phyloP scores from a whole-genome alignment of 140 eudicot species.

The Flaveria floridana region DNA sequence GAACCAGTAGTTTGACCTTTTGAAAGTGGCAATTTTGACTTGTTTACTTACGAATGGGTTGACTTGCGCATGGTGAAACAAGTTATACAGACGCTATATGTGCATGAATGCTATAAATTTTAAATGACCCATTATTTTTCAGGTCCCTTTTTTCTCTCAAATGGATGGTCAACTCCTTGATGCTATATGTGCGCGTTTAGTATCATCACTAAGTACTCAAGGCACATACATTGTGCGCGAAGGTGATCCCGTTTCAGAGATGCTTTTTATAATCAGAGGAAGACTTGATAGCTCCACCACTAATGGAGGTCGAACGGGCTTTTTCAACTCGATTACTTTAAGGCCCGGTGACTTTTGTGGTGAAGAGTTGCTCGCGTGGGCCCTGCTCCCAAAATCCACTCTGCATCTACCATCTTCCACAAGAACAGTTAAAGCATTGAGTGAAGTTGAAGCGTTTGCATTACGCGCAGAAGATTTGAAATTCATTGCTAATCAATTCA shows the following conservation, averaged over 20 bases:
- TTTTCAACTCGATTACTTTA: constrained; percentile 72
- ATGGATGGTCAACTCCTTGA: constrained; percentile 85
- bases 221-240: constrained; percentile 84
- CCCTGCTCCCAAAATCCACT: constrained; percentile 60
- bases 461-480: constrained; percentile 73
- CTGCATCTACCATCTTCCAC: constrained; percentile 75
- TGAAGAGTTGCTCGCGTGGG: constrained; percentile 90
- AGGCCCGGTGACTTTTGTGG: constrained; percentile 89
- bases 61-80: neutral
- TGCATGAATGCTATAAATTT: neutral
- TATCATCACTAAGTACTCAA: constrained; percentile 68
- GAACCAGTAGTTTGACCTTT: neutral
- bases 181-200: constrained; percentile 84
- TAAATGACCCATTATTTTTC: constrained; percentile 13
- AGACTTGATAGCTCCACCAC: constrained; percentile 82
- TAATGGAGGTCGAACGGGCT: constrained; percentile 78
- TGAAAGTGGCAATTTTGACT: neutral
- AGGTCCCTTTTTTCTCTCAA: constrained; percentile 91
- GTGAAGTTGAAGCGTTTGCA: constrained; percentile 84
- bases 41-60: neutral
- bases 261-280: constrained; percentile 79
- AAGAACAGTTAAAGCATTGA: constrained; percentile 65
- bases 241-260: constrained; percentile 84
- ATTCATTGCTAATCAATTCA: constrained; percentile 75
- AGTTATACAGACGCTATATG: neutral